phyloP scores from a whole-genome alignment of 495 filamentous ascomycete species.

The Aspergillus sclerotiicarbonarius region DNA sequence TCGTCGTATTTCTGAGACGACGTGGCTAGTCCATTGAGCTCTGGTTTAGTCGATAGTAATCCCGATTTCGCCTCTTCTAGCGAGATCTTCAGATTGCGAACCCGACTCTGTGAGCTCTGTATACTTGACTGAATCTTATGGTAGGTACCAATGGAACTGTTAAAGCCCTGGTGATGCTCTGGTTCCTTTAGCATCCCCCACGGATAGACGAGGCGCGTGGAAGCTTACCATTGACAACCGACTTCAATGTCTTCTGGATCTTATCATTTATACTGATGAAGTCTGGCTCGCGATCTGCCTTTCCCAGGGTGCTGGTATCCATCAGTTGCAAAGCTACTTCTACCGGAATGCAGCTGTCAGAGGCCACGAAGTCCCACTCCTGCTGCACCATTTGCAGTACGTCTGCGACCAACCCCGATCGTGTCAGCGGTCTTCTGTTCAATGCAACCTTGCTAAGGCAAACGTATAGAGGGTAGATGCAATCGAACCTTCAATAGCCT shows the following conservation, averaged over 20 bases:
- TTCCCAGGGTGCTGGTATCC: slow-evolving; percentile 89
- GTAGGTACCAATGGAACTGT: slow-evolving; percentile 97
- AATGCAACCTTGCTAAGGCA: not conserved
- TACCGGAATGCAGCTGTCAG: slow-evolving; percentile 83
- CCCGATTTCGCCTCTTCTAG: slow-evolving; percentile 78
- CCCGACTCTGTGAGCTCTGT: slow-evolving; percentile 78
- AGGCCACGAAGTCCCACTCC: slow-evolving; percentile 90
- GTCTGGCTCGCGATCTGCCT: slow-evolving; percentile 78
- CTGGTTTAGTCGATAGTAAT: slow-evolving; percentile 82
- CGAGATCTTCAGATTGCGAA: slow-evolving; percentile 77
- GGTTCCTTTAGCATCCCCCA: not conserved
- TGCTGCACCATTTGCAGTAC: slow-evolving; percentile 70
- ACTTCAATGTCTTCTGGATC: slow-evolving; percentile 86
- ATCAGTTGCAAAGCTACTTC: slow-evolving; percentile 90
- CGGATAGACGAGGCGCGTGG: not conserved
- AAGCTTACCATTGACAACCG: slow-evolving; percentile 76
- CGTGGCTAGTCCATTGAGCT: slow-evolving; percentile 80
- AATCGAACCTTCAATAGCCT: slow-evolving; percentile 43
- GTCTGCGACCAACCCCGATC: slow-evolving; percentile 32
- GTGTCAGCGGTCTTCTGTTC: not conserved
- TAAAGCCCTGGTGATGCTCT: slow-evolving; percentile 99
- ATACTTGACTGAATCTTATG: slow-evolving; percentile 97
- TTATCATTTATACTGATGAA: slow-evolving; percentile 79
- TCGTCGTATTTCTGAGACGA: slow-evolving; percentile 89
- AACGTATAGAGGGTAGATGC: not conserved